Conservation (phyloP, 139 green algal species). For the Choricystis sp. region DNA sequence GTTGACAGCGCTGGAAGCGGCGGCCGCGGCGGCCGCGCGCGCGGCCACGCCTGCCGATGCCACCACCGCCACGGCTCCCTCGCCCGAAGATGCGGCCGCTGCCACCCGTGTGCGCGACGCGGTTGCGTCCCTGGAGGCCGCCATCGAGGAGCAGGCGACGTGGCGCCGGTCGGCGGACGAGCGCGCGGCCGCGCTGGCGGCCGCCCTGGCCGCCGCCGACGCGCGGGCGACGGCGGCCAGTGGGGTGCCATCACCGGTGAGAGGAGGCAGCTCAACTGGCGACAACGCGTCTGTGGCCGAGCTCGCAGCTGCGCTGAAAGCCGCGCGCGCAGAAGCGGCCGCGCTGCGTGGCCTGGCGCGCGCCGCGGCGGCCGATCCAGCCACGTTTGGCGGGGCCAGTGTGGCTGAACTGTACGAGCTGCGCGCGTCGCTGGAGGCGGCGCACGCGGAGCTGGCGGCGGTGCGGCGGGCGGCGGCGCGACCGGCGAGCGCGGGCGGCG, state of each 20-base stretch:
- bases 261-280: background rate
- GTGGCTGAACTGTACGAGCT: background rate
- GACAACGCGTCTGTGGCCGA: too few species aligned
- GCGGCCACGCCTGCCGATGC: background rate
- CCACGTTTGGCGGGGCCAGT: background rate
- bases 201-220: too few species aligned
- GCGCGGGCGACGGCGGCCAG: too few species aligned
- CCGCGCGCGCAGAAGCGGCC: background rate
- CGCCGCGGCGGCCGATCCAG: too few species aligned
- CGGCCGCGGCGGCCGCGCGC: too few species aligned
- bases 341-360: too few species aligned
- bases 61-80: background rate
- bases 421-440: background rate
- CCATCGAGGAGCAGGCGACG: background rate
- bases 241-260: too few species aligned
- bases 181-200: too few species aligned
- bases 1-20: background rate
- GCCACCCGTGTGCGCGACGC: background rate
- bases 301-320: background rate
- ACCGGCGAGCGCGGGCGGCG: too few species aligned
- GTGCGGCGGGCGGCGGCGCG: too few species aligned
- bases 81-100: too few species aligned
- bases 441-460: background rate
- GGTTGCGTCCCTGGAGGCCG: background rate
- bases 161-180: background rate